phyloP scores from a whole-genome alignment of 768 basidiomycete genomes.

The Saitozyma sp. region DNA sequence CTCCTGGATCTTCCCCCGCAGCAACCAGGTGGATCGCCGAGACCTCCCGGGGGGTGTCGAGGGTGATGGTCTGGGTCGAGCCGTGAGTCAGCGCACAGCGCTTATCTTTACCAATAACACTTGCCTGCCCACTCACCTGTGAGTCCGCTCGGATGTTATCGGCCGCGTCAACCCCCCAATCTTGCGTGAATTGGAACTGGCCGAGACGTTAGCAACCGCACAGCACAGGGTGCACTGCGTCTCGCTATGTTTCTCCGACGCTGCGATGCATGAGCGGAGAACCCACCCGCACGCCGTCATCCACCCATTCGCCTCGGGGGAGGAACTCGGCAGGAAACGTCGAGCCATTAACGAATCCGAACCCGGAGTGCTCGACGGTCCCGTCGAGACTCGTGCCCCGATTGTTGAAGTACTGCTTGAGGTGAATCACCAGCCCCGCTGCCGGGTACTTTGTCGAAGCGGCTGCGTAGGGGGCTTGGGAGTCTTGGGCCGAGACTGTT shows the following conservation, averaged over 20 bases:
- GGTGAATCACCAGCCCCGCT: neutral
- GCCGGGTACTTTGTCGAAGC: too few relatives aligned
- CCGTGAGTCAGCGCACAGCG: neutral
- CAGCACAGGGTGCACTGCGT: too few relatives aligned
- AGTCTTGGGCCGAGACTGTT: too few relatives aligned
- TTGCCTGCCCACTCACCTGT: neutral
- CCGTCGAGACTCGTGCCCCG: conserved; percentile 3
- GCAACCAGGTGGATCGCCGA: neutral
- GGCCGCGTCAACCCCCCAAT: neutral
- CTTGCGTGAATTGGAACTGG: neutral
- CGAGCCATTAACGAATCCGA: neutral
- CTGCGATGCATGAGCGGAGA: neutral
- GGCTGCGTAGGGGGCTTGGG: too few relatives aligned
- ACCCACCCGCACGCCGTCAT: conserved; percentile 1
- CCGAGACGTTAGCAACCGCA: too few relatives aligned
- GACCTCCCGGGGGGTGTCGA: conserved; percentile 1
- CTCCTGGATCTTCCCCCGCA: conserved; percentile 1
- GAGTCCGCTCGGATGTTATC: conserved; percentile 3
- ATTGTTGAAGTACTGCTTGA: conserved; percentile 3
- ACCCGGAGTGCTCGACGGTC: neutral
- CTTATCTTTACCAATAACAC: neutral
- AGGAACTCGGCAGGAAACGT: conserved; percentile 4
- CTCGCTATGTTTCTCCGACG: neutral
- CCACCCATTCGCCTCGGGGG: neutral
- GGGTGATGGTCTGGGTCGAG: neutral